phyloP scores from a whole-genome alignment of 306 rosid genomes.

The Lathyrus sativus region DNA sequence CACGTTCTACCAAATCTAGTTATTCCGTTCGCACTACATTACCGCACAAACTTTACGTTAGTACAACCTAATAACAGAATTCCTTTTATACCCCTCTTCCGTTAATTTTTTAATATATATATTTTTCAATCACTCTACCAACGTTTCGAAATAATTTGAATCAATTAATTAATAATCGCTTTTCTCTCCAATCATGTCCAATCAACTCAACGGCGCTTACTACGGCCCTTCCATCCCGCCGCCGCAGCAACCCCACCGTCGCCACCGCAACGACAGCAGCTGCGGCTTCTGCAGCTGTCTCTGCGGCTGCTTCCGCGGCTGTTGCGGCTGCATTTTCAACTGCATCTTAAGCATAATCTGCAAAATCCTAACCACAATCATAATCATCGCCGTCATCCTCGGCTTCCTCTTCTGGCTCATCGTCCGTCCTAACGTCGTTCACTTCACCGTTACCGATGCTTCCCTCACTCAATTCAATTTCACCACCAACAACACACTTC shows the following conservation, averaged over 20 bases:
- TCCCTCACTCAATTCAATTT: conserved; percentile 52
- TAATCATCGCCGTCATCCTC: conserved; percentile 40
- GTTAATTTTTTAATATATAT: background rate
- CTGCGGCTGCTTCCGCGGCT: conserved; percentile 48
- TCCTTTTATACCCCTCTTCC: background rate
- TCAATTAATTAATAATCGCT: background rate
- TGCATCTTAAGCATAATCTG: conserved; percentile 47
- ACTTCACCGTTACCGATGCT: conserved; percentile 54
- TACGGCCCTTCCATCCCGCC: conserved; percentile 87
- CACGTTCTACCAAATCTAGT: background rate
- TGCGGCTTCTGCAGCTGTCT: conserved; percentile 41
- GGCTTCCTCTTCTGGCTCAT: conserved; percentile 52
- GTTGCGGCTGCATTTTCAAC: conserved; percentile 52
- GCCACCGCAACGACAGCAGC: conserved; percentile 41
- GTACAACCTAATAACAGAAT: background rate
- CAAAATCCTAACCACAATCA: conserved; percentile 35
- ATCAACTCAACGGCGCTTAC: conserved; percentile 71
- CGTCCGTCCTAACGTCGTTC: conserved; percentile 54
- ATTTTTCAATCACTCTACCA: background rate
- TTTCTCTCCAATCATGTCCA: too few relatives aligned
- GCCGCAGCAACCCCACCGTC: conserved; percentile 47
- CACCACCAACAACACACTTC: conserved; percentile 41
- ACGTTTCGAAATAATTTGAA: conserved; percentile 9
- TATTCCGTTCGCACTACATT: background rate
- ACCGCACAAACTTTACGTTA: background rate